Evolutionary conservation across 2,329 filamentous ascomycete genomes (phyloP).

Genomic region (Dactylonectria macrodidyma): DNA sequence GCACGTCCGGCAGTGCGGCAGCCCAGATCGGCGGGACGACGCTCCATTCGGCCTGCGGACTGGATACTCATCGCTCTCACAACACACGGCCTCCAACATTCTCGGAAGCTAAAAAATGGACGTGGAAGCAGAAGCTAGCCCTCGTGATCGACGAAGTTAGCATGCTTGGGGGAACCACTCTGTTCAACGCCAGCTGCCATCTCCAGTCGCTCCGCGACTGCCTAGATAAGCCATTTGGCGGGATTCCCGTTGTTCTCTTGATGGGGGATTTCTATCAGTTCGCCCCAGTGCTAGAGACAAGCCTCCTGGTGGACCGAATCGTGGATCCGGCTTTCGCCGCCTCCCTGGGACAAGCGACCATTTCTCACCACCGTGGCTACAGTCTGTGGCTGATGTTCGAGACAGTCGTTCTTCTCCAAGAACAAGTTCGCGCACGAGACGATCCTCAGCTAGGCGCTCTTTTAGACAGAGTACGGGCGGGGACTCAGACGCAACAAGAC

Average conservation of each 20-base stretch:
- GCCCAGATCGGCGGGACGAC: conserved; percentile 29
- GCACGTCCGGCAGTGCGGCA: conserved; percentile 26
- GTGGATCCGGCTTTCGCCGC: conserved; percentile 18
- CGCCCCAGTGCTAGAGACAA: conserved; percentile 22
- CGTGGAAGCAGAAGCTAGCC: conserved; percentile 30
- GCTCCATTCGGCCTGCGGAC: conserved; percentile 19
- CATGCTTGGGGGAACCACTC: conserved; percentile 29
- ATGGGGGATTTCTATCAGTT: conserved; percentile 32
- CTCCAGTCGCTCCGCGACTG: conserved; percentile 26
- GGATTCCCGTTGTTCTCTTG: conserved; percentile 31
- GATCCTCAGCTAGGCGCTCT: conserved; percentile 32
- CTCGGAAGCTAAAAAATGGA: conserved; percentile 28
- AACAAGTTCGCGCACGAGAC: conserved; percentile 28
- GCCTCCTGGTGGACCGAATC: conserved; percentile 27
- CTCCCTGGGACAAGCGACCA: conserved; percentile 20
- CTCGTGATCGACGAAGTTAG: conserved; percentile 30
- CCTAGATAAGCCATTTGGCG: conserved; percentile 28
- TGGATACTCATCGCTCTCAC: conserved; percentile 10
- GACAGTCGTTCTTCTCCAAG: conserved; percentile 30
- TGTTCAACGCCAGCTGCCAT: conserved; percentile 20
- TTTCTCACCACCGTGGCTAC: conserved; percentile 24
- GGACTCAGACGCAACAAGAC: conserved; percentile 15
- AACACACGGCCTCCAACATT: conserved; percentile 12
- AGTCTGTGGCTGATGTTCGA: conserved; percentile 31
- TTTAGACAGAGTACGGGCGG: conserved; percentile 26